Conservation (phyloP, 495 filamentous ascomycete species). For the Chaetomium tenue region DNA sequence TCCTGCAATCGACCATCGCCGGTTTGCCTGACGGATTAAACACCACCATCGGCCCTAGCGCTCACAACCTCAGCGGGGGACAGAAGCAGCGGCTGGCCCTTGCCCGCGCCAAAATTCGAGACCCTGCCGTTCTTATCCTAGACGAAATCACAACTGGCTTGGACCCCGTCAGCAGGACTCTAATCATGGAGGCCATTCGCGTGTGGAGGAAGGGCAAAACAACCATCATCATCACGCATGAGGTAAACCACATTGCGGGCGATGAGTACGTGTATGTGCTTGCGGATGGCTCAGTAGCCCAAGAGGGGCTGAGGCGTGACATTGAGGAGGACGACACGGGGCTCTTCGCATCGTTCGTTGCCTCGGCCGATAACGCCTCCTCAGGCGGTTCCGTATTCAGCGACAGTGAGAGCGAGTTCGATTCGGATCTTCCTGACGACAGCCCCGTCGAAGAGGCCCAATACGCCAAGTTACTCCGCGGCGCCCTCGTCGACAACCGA, state of each 20-base stretch:
- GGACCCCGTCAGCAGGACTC: constrained; percentile 64
- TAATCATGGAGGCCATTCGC: constrained; percentile 71
- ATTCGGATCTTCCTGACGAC: constrained; percentile 11
- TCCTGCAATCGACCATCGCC: constrained; percentile 69
- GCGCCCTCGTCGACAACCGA: constrained; percentile 15
- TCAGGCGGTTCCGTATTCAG: background rate
- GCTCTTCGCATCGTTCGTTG: constrained; percentile 35
- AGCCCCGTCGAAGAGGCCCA: constrained; percentile 15
- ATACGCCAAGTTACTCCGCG: constrained; percentile 24
- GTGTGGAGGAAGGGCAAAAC: constrained; percentile 76
- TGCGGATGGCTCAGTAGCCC: constrained; percentile 65
- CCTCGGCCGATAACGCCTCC: constrained; percentile 28
- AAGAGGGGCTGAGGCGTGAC: constrained; percentile 58
- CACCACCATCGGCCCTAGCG: constrained; percentile 68
- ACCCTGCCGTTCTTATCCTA: constrained; percentile 80
- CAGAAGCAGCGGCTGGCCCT: constrained; percentile 76
- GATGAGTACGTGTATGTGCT: constrained; percentile 81
- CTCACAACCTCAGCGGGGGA: constrained; percentile 76
- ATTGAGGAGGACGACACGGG: constrained; percentile 35
- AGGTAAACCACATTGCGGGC: constrained; percentile 72
- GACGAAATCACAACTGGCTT: constrained; percentile 87
- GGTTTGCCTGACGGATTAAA: constrained; percentile 70
- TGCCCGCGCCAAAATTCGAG: constrained; percentile 69
- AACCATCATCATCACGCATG: constrained; percentile 90
- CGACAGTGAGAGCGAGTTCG: constrained; percentile 5